Evolutionary conservation across 768 basidiomycete species (phyloP).

Genomic region (Termitomyces sp.): DNA sequence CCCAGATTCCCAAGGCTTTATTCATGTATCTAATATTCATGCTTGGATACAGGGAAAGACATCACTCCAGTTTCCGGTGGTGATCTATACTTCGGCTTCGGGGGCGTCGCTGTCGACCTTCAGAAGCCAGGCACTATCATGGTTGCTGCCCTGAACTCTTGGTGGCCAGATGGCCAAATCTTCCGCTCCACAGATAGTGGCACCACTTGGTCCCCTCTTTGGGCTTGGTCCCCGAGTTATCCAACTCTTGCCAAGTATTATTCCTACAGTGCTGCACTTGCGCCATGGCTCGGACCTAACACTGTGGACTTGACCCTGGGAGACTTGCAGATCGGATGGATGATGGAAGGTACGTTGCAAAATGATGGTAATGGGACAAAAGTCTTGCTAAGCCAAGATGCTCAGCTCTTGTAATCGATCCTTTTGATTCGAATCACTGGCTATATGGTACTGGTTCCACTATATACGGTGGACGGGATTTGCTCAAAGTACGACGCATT

Average conservation of each 20-base stretch:
- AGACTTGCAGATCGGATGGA: constrained; percentile 59
- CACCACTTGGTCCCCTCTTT: constrained; percentile 53
- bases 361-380: neutral
- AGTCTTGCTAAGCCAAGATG: neutral
- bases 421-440: constrained; percentile 68
- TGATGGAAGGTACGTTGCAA: constrained; percentile 53
- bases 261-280: constrained; percentile 48
- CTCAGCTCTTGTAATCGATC: constrained; percentile 52
- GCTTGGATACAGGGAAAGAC: constrained; percentile 40
- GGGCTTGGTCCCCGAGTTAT: constrained; percentile 50
- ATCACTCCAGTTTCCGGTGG: constrained; percentile 61
- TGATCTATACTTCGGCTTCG: constrained; percentile 59
- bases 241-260: constrained; percentile 37
- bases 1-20: neutral
- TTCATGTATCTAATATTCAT: neutral
- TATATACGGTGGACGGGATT: constrained; percentile 55
- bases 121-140: constrained; percentile 62
- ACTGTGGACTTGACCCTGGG: constrained; percentile 40
- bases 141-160: constrained; percentile 63
- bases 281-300: constrained; percentile 58
- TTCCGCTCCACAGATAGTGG: constrained; percentile 59
- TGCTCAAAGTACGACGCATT: constrained; percentile 31
- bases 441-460: constrained; percentile 69
- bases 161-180: constrained; percentile 67
- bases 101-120: constrained; percentile 56